Percentiles rank a stretch among this genome's conserved stretches.
phyloP scores from a whole-genome alignment of 805 yeast species.

The Monosporozyma siamensis region DNA sequence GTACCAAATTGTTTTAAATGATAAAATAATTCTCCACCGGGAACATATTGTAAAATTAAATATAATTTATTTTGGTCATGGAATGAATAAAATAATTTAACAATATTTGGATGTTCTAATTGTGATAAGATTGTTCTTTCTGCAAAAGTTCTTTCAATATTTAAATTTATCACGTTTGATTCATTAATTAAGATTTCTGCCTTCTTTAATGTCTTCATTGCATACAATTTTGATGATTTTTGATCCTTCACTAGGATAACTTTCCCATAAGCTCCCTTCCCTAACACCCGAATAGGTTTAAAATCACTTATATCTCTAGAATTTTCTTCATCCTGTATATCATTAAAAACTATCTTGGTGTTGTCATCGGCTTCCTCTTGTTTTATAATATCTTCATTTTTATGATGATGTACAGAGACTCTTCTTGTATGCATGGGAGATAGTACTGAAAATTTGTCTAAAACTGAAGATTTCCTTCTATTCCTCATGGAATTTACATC shows the following conservation, averaged over 20 bases:
- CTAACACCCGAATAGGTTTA: constrained; percentile 65
- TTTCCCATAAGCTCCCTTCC: constrained; percentile 84
- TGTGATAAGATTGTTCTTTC: constrained; percentile 66
- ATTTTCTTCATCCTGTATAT: neutral
- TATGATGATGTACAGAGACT: constrained; percentile 8
- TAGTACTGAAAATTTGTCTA: constrained; percentile 22
- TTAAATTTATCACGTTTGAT: constrained; percentile 30
- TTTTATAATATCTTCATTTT: neutral
- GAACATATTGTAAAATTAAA: constrained; percentile 67
- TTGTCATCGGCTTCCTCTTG: neutral
- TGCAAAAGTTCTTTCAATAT: constrained; percentile 68
- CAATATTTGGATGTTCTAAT: constrained; percentile 72
- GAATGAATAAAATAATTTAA: constrained; percentile 69
- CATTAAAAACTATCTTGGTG: no score
- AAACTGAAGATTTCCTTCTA: constrained; percentile 26
- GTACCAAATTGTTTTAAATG: constrained; percentile 35
- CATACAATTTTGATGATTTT: constrained; percentile 55
- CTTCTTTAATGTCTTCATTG: constrained; percentile 78
- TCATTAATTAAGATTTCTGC: constrained; percentile 59
- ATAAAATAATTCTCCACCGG: constrained; percentile 74
- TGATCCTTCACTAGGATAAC: constrained; percentile 67
- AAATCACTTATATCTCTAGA: constrained; percentile 43
- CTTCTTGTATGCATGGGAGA: constrained; percentile 24
- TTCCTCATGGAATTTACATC: constrained; percentile 3
- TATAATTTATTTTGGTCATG: constrained; percentile 75